A percentile compares a stretch with the other conserved stretches of the same genome.
These are phyloP conservation scores for Gossypium anomalum DNA, from an alignment of 345 rosid genomes.

Conservation along the genomic window DNA sequence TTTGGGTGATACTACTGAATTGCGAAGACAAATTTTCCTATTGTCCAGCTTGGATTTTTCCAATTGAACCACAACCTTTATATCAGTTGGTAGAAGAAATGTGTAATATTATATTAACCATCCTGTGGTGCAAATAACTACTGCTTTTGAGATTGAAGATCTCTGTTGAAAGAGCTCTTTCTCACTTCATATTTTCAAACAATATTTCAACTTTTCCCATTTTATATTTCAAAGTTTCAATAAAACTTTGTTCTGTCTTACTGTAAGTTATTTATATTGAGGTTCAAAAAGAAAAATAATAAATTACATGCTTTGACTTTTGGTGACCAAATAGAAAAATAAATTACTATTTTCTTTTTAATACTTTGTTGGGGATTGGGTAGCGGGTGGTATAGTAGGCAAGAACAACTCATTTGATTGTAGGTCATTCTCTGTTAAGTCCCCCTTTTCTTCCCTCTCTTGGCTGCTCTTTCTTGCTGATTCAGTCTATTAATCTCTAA, in stretches of 20 bases:
- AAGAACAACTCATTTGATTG: neutral
- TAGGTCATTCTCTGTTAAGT: neutral
- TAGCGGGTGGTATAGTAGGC: neutral
- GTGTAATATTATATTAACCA: neutral
- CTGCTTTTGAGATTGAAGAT: neutral
- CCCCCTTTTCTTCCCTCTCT: neutral
- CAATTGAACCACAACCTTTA: conserved; percentile 6
- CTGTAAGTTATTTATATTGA: neutral
- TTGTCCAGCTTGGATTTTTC: conserved; percentile 2
- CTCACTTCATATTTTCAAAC: neutral
- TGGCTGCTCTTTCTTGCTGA: conserved; percentile 17
- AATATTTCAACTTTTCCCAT: neutral
- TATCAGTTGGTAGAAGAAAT: neutral
- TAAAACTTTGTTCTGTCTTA: neutral
- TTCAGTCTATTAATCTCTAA: conserved; percentile 17
- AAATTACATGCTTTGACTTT: neutral
- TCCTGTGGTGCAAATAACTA: neutral
- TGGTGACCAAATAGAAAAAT: conserved; percentile 1
- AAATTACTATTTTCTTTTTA: neutral
- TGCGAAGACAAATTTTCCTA: neutral
- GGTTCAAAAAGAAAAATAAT: neutral
- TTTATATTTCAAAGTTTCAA: conserved; percentile 4
- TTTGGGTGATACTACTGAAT: neutral
- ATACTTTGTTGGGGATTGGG: neutral
- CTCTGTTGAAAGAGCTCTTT: neutral